Percentiles rank a stretch among this genome's conserved stretches.
Conservation (phyloP, 2,329 filamentous ascomycete genomes). For the Dactylellina drechsleri region DNA sequence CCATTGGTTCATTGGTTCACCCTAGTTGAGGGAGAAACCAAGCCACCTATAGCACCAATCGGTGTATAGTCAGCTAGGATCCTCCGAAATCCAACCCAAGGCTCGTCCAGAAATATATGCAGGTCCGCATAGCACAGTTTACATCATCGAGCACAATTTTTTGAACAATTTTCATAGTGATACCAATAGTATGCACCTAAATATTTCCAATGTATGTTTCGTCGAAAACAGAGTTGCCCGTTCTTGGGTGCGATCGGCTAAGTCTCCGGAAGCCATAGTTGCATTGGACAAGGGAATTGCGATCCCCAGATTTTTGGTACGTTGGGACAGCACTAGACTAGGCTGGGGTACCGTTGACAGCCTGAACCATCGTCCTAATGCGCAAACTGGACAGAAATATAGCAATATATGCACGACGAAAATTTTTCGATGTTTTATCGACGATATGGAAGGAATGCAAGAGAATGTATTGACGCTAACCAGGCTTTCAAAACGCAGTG, state of each 20-base stretch:
- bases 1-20: too few species aligned
- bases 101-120: conserved; percentile 1
- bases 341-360: neutral
- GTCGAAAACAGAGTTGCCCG: conserved; percentile 23
- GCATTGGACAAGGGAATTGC: conserved; percentile 37
- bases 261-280: conserved; percentile 19
- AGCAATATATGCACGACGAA: conserved; percentile 20
- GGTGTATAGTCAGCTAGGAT: conserved; percentile 13
- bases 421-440: conserved; percentile 20
- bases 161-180: neutral
- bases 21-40: conserved; percentile 1
- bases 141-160: conserved; percentile 26
- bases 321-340: conserved; percentile 5
- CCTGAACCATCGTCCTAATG: conserved; percentile 11
- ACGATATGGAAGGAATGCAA: conserved; percentile 2
- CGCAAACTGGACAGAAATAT: conserved; percentile 21
- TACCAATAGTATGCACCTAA: neutral
- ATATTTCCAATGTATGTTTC: conserved; percentile 10
- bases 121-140: conserved; percentile 12
- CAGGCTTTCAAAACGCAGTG: conserved; percentile 48
- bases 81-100: conserved; percentile 4
- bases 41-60: neutral
- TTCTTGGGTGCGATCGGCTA: conserved; percentile 20
- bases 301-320: conserved; percentile 31
- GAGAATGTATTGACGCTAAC: neutral